Evolutionary conservation across 352 stramenopile species (phyloP), one percentile per base, ranked within the genome.

Genomic region (Pythium folliculosum): DNA sequence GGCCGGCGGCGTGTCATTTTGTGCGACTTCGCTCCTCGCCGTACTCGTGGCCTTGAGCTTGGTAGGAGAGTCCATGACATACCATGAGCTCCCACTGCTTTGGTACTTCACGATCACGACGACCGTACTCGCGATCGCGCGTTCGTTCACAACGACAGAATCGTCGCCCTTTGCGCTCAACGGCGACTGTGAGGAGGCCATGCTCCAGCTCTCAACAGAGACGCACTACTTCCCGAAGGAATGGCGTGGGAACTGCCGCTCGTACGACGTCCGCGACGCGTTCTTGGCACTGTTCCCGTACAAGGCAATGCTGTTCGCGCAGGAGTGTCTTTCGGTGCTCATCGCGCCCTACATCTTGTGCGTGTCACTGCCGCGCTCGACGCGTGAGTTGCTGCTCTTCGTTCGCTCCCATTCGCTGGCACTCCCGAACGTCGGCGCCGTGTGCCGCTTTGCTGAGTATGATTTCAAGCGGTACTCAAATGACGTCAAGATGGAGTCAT

Each of bases 171-270:
- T 91, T 53, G 56, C 93, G 64, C 57, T 89, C 21, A 88, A 92
- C 43, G 85, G 87, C 19, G 77, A 92, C 55, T 90, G 86, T 47
- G 88, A 96, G 75, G 85, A 96, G 48, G 73, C 79, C 5, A 96
- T 97, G 89, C 78, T 81, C 58, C 69, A 94, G 52, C 69, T 98
- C 0, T 84, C 91, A 2, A 82, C 84, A 0, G 92, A 98, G 77
- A 99, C 97, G 30, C 97, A 99, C 74, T 97, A 98, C 69, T 97
- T 98, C 66, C 97, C 97, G 10, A 92, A 97, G 60, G 76, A 95
- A 53, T 99, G 98, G 98, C 76, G 80, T 43, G 84, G 86, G 27
- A 80, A 86, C 35, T 92, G 87, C 43, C 80, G 97, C 68, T 91
- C 93, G 52, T 88, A 94, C 71, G 82, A 91, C 50, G 81, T 98